Evolutionary conservation across 371 early-diverging fungal species (phyloP).

Genomic region (Lichtheimia corymbifera): DNA sequence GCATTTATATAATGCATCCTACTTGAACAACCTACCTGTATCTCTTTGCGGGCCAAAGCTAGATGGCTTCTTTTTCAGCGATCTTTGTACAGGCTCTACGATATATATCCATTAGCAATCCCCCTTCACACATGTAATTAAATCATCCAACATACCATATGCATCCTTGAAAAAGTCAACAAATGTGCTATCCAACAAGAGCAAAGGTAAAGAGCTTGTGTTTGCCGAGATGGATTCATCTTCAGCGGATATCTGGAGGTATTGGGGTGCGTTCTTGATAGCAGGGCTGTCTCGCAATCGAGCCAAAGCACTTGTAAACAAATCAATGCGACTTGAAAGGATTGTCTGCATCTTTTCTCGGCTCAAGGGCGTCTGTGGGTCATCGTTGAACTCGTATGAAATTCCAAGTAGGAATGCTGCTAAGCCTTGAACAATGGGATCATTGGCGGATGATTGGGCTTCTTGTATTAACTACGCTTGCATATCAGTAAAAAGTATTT

Average conservation of each 20-base stretch:
- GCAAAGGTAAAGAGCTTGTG: constrained; percentile 48
- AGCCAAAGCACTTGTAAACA: constrained; percentile 76
- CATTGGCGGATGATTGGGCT: constrained; percentile 81
- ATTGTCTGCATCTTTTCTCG: constrained; percentile 79
- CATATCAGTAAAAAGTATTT: background rate
- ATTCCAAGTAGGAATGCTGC: constrained; percentile 87
- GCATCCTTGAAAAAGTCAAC: constrained; percentile 80
- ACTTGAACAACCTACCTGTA: constrained; percentile 10
- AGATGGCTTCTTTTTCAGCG: constrained; percentile 43
- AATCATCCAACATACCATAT: constrained; percentile 53
- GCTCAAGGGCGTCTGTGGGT: constrained; percentile 69
- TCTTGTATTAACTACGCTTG: constrained; percentile 76
- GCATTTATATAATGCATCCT: background rate
- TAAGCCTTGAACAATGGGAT: constrained; percentile 86
- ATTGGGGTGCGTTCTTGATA: constrained; percentile 71
- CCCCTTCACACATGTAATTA: too few relatives aligned
- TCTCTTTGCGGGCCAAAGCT: constrained; percentile 17
- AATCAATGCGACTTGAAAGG: constrained; percentile 85
- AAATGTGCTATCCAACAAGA: constrained; percentile 81
- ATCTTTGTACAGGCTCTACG: constrained; percentile 37
- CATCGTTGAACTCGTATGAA: constrained; percentile 85
- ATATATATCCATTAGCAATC: background rate
- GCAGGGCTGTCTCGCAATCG: constrained; percentile 83
- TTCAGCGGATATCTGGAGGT: constrained; percentile 57
- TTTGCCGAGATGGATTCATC: constrained; percentile 45